These are phyloP conservation scores for Diaporthe sp. DNA, from an alignment of 2,329 filamentous ascomycete genomes.

Conservation along the genomic window DNA sequence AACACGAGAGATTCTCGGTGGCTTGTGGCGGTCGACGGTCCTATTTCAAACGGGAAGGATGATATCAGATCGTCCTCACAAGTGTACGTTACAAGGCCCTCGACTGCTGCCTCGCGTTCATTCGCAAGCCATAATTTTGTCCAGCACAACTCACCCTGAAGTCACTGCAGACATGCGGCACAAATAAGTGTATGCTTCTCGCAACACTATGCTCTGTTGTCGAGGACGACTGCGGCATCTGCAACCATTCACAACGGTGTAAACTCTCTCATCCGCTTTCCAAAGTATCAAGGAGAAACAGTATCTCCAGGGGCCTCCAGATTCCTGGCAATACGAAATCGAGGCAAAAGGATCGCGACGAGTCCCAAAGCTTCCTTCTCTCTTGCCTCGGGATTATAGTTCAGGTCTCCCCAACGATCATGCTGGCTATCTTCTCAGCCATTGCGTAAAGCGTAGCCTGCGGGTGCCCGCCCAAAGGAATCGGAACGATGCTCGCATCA, in stretches of 20 bases:
- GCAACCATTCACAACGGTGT: not conserved
- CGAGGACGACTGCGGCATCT: too few species aligned
- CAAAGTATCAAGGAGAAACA: not conserved
- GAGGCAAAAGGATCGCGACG: not conserved
- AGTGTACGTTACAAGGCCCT: too few species aligned
- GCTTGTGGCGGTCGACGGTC: too few species aligned
- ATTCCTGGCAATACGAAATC: not conserved
- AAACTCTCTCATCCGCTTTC: not conserved
- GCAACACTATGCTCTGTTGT: too few species aligned
- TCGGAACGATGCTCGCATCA: conserved; percentile 42
- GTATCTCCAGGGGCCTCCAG: not conserved
- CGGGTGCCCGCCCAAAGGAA: conserved; percentile 60
- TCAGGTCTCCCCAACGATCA: conserved; percentile 52
- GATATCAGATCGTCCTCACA: too few species aligned
- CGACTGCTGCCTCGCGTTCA: too few species aligned
- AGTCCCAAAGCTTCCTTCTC: not conserved
- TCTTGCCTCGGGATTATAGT: not conserved
- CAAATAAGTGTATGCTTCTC: too few species aligned
- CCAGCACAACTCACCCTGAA: too few species aligned
- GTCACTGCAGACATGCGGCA: too few species aligned
- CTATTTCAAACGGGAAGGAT: too few species aligned
- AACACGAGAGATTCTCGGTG: too few species aligned
- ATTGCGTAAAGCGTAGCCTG: conserved; percentile 67
- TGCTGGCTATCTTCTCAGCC: conserved; percentile 71
- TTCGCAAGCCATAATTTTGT: too few species aligned